These are phyloP conservation scores for Mucor racemosus DNA, from an alignment of 371 early-diverging fungal species.

Conservation along the genomic window DNA sequence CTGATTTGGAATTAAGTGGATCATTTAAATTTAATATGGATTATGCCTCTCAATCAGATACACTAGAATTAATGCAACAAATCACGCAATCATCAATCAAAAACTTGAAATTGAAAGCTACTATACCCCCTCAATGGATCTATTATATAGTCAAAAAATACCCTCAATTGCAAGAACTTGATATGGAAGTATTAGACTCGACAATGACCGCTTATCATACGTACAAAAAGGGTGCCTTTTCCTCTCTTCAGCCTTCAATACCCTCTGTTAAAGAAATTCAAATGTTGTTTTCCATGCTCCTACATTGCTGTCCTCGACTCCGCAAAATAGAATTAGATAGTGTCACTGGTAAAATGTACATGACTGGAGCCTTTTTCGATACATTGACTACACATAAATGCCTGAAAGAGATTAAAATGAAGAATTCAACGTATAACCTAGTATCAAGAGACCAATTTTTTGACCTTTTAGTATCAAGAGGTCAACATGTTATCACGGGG, in stretches of 20 bases:
- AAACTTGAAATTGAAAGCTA: neutral
- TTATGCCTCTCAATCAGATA: neutral
- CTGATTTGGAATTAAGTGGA: constrained; percentile 1
- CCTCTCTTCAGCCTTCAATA: neutral
- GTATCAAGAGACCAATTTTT: constrained; percentile 2
- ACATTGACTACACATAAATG: neutral
- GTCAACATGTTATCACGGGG: constrained; percentile 1
- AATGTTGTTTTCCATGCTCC: neutral
- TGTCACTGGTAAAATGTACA: neutral
- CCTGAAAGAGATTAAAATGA: constrained; percentile 14
- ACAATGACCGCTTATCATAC: neutral
- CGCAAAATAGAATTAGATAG: constrained; percentile 13
- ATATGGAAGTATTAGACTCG: neutral
- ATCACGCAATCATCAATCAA: neutral
- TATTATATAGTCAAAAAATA: constrained; percentile 16
- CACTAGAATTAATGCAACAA: neutral
- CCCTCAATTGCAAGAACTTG: constrained; percentile 1
- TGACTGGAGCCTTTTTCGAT: constrained; percentile 8
- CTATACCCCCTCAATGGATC: constrained; percentile 12
- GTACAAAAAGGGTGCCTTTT: neutral
- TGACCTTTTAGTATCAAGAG: neutral
- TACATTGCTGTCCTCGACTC: neutral
- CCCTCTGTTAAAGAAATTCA: neutral
- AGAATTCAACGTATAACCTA: neutral
- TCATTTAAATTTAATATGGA: constrained; percentile 1